Evolutionary conservation across 2,329 filamentous ascomycete genomes (phyloP), one percentile per base, ranked within the genome.

Genomic region (Fusarium pseudograminearum): DNA sequence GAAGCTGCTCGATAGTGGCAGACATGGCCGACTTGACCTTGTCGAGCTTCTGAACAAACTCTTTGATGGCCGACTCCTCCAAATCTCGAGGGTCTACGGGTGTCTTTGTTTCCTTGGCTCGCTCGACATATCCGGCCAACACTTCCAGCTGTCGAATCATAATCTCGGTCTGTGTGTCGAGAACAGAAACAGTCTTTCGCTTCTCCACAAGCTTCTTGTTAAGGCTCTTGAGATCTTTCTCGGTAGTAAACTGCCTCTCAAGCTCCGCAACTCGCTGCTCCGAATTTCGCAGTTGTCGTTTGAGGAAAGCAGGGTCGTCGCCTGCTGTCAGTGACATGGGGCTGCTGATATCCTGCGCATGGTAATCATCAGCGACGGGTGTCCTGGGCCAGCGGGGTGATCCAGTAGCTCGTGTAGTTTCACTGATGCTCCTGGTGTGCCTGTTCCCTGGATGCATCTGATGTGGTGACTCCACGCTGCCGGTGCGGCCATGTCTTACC

Each of bases 151-250:
- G 94, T 41, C 93, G 91, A 74, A 98, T 93, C 81, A 97, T 95
- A 78, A 98, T 94, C 80, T 98, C 95, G 52, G 94, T 93, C 80
- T 98, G 93, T 1, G 94, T 95, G 78, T 98, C 95, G 53, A 98
- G 84, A 20, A 97, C 92, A 9, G 95, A 95, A 78, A 99, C 96
- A 0, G 96, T 98, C 75, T 97, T 97, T 61, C 96, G 88, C 83
- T 98, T 98, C 80, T 98, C 94, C 36, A 92, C 86, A 26, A 98
- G 83, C 77, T 94, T 95, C 73, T 91, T 94, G 79, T 97, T 97
- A 31, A 97, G 89, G 73, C 90, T 91, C 80, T 91, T 91, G 26
- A 90, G 78, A 61, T 89, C 87, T 71, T 89, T 89, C 69, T 90
- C 88, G 4, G 85, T 86, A 50, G 81, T 85, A 74, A 93, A 93